These are phyloP conservation scores for Aspergillus coremiiformis DNA, from an alignment of 495 filamentous ascomycete species.

Conservation along the genomic window DNA sequence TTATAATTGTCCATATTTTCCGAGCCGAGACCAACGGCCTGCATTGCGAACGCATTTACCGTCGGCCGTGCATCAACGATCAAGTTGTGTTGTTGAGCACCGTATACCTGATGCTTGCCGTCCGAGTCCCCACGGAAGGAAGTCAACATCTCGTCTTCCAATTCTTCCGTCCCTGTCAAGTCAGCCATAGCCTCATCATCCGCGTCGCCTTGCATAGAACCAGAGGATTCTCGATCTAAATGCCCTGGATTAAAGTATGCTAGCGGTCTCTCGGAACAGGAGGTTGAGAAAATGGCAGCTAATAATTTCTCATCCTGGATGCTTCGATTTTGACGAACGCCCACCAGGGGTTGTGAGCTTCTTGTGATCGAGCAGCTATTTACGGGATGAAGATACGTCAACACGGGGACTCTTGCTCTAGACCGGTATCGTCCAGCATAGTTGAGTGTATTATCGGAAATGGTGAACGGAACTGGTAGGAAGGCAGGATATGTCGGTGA, in stretches of 20 bases:
- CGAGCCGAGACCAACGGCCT: slow-evolving; percentile 84
- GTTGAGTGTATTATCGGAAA: slow-evolving; percentile 94
- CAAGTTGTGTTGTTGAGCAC: slow-evolving; percentile 87
- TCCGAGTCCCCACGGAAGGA: slow-evolving; percentile 32
- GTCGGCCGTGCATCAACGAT: slow-evolving; percentile 96
- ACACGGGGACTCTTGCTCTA: slow-evolving; percentile 72
- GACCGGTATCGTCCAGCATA: slow-evolving; percentile 89
- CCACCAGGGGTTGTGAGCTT: slow-evolving; percentile 87
- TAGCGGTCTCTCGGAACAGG: slow-evolving; percentile 42
- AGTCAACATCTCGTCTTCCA: slow-evolving; percentile 67
- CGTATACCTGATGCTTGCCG: slow-evolving; percentile 61
- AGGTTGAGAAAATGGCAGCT: slow-evolving; percentile 84
- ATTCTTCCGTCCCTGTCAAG: slow-evolving; percentile 50
- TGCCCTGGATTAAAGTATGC: slow-evolving; percentile 33
- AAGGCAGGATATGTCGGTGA: slow-evolving; percentile 91
- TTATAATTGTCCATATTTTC: slow-evolving; percentile 99
- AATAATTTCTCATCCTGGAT: slow-evolving; percentile 95
- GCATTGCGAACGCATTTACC: slow-evolving; percentile 94
- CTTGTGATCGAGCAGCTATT: slow-evolving; percentile 97
- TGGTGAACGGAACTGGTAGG: slow-evolving; percentile 72
- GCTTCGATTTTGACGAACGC: slow-evolving; percentile 79
- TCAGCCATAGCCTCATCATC: slow-evolving; percentile 34
- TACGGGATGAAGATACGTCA: slow-evolving; percentile 89
- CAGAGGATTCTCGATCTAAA: slow-evolving; percentile 48
- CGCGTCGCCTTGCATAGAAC: slow-evolving; percentile 50